Evolutionary conservation across 768 basidiomycete species (phyloP).

Genomic region (Chlorophyllum brunneum): DNA sequence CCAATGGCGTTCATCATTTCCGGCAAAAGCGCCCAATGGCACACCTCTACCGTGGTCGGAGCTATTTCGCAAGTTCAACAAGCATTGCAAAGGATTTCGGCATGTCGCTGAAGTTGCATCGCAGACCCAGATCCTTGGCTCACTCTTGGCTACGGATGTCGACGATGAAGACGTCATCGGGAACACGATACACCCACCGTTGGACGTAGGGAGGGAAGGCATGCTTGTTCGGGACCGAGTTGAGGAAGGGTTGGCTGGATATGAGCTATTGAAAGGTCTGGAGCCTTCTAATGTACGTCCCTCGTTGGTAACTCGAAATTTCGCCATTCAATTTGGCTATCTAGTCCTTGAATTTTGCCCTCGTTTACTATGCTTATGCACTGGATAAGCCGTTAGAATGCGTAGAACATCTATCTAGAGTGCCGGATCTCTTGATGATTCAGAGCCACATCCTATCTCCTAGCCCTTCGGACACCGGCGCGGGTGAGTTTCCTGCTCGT

Average conservation of each 20-base stretch:
- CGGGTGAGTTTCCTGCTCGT: conserved; percentile 18
- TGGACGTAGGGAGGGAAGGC: conserved; percentile 56
- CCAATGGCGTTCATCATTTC: conserved; percentile 58
- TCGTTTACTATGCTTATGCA: conserved; percentile 82
- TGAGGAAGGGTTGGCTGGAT: conserved; percentile 54
- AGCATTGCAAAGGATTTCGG: conserved; percentile 63
- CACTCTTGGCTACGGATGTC: conserved; percentile 51
- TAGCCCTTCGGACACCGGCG: conserved; percentile 37
- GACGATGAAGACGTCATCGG: conserved; percentile 51
- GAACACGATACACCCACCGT: conserved; percentile 20
- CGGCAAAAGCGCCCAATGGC: conserved; percentile 59
- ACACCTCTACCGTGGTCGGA: conserved; percentile 65
- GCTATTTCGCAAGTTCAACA: conserved; percentile 82
- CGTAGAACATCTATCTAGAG: conserved; percentile 50
- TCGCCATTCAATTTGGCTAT: conserved; percentile 3
- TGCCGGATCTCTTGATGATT: conserved; percentile 52
- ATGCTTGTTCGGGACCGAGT: conserved; percentile 48
- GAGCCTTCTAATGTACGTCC: conserved; percentile 51
- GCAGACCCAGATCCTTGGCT: conserved; percentile 60
- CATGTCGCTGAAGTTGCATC: conserved; percentile 65
- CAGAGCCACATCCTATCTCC: conserved; percentile 47
- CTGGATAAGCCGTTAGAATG: conserved; percentile 63
- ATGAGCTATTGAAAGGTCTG: conserved; percentile 49
- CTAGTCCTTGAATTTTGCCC: conserved; percentile 62
- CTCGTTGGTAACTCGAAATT: not conserved